Evolutionary conservation across 257 asterid genomes (phyloP).

Genomic region (Handroanthus guayacan): DNA sequence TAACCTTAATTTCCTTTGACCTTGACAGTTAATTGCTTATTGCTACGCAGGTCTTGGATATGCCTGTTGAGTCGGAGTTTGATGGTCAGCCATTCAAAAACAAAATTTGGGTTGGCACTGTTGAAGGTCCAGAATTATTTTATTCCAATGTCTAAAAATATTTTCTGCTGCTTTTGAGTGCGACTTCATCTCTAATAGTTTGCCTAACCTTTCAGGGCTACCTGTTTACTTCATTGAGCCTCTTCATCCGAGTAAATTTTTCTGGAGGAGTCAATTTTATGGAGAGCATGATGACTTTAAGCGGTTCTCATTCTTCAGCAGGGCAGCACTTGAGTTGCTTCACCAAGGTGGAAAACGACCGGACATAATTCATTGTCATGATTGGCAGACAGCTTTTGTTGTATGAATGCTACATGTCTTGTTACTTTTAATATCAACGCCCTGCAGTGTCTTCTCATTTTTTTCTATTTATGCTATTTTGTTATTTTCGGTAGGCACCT

Average conservation of each 20-base stretch:
- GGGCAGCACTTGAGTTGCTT: slow-evolving; percentile 97
- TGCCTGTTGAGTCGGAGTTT: slow-evolving; percentile 86
- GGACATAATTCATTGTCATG: slow-evolving; percentile 95
- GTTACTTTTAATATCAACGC: slow-evolving; percentile 20
- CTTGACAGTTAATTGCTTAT: slow-evolving; percentile 21
- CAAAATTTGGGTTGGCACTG: slow-evolving; percentile 95
- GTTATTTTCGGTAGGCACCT: slow-evolving; percentile 75
- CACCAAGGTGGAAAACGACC: slow-evolving; percentile 93
- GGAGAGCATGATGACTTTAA: slow-evolving; percentile 95
- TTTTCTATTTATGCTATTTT: slow-evolving; percentile 23
- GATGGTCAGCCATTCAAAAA: slow-evolving; percentile 83
- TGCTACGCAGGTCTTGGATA: slow-evolving; percentile 75
- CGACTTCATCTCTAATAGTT: slow-evolving; percentile 37
- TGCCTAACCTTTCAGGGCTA: slow-evolving; percentile 63
- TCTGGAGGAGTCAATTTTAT: slow-evolving; percentile 93
- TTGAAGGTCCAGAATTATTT: slow-evolving; percentile 68
- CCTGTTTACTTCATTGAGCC: slow-evolving; percentile 98
- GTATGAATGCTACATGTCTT: slow-evolving; percentile 51
- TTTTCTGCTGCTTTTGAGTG: slow-evolving; percentile 35
- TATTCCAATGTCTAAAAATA: slow-evolving; percentile 14
- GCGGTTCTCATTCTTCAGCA: slow-evolving; percentile 97
- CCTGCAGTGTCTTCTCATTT: slow-evolving; percentile 22
- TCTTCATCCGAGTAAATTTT: slow-evolving; percentile 85
- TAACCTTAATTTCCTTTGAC: slow-evolving; percentile 26
- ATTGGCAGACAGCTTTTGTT: slow-evolving; percentile 98